Base-by-base conservation (phyloP, 1,139 yeast genomes). In the Suhomyces bolitotheri region DNA sequence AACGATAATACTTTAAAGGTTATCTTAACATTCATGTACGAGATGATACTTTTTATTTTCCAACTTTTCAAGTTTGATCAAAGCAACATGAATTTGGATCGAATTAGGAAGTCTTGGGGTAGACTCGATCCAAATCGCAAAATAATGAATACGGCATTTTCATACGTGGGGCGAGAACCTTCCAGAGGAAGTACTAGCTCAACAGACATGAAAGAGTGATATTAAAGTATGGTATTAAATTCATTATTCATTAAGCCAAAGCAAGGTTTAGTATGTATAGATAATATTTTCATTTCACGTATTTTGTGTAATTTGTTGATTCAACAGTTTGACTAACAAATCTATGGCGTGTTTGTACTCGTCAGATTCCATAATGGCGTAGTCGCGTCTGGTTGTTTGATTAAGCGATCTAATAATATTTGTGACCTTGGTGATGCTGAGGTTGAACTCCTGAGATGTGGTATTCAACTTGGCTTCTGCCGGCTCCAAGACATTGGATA, bases 91-190 rank as follows among this genome's bases (percentile, higher is more conserved):
- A 67, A 74, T 46, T 51, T 67, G 40, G 73, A 71, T 39, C 52
- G 78, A 38, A 67, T 73, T 32, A 53, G 74, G 41, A 51, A 56
- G 21, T 56, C 64, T 5, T 74, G 78, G 74, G 54, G 51, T 5
- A 65, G 63, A 48, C 56, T 73, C 30, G 78, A 73, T 49, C 78
- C 77, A 1, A 64, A 66, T 36, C 50, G 74, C 36, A 54, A 58
- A 17, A 60, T 64, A 34, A 70, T 69, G 39, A 61, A 64, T 31
- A 50, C 47, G 29, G 70, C 71, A 4, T 69, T 69, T 45, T 52
- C 58, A 12, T 58, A 60, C 40, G 55, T 70, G 13, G 73, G 74
- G 7, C 46, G 56, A 23, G 62, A 58, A 10, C 58, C 61, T 11
- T 40, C 56, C n/a, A 40, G 49, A 16, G 34, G 38, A 13, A 46